Evolutionary conservation across 1,284 basidiomycete species (phyloP), one percentile per base, ranked within the genome.

Genomic region (Moesziomyces parantarcticus): DNA sequence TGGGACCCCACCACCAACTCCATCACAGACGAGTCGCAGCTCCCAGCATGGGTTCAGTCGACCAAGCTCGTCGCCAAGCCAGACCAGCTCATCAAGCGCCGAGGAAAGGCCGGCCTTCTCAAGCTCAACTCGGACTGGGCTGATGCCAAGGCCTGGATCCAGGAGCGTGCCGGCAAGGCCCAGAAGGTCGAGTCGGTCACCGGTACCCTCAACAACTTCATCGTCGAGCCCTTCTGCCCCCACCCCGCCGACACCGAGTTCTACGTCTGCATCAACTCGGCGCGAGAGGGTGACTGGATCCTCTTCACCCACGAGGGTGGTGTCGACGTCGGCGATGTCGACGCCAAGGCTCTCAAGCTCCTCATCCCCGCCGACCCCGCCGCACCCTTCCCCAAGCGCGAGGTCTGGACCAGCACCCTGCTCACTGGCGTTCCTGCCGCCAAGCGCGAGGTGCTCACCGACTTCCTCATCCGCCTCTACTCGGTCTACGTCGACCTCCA

Each of bases 221-320:
- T 99, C 85, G 89, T 98, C 76, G 96, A 99, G 87, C 96, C 96
- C 36, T 97, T 99, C 90, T 89, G 96, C 63, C 96, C 96, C 53
- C 96, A 99, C 85, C 91, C 92, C 4, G 89, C 92, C 66, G 88
- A 95, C 85, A 92, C 93, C 77, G 96, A 99, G 85, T 98, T 94
- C 87, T 99, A 98, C 86, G 92, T 99, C 83, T 99, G 96, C 87
- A 93, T 99, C 87, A 97, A 92, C 86, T 98, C 96, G 34, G 90
- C 89, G 23, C 92, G 96, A 79, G 92, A 97, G 84, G 94, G 93
- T 67, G 96, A 99, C 85, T 89, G 91, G 71, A 97, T 99, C 84
- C 92, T 98, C 84, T 99, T 99, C 89, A 97, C 96, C 49, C 95
- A 97, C 86, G 94, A 97, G 85, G 97, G 96, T 80, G 96, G 97